Evolutionary conservation across 2,329 filamentous ascomycete genomes (phyloP).

Genomic region (Amauroascus niger): DNA sequence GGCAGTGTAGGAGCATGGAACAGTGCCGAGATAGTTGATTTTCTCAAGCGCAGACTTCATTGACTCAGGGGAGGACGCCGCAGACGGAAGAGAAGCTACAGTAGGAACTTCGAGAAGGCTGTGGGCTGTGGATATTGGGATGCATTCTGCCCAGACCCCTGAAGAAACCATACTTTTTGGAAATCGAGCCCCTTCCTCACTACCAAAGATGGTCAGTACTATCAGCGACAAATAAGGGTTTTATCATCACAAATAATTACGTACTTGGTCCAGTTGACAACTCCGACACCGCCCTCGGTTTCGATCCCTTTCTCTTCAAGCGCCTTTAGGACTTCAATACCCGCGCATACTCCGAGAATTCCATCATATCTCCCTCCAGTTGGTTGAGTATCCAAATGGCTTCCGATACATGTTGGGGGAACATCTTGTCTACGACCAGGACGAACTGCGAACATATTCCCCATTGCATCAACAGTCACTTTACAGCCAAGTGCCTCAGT

Average conservation of each 20-base stretch:
- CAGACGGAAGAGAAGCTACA: constrained; percentile 34
- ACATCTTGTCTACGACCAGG: constrained; percentile 50
- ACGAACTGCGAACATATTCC: constrained; percentile 67
- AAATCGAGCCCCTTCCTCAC: constrained; percentile 73
- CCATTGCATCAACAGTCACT: constrained; percentile 62
- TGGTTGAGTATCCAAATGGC: constrained; percentile 43
- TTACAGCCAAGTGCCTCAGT: constrained; percentile 55
- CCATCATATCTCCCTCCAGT: constrained; percentile 42
- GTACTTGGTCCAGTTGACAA: constrained; percentile 70
- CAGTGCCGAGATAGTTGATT: constrained; percentile 58
- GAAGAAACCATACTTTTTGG: constrained; percentile 65
- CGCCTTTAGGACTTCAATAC: constrained; percentile 60
- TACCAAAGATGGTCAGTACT: constrained; percentile 24
- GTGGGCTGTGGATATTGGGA: constrained; percentile 54
- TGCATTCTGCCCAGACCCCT: constrained; percentile 65
- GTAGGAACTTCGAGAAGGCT: constrained; percentile 51
- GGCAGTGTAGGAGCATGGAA: constrained; percentile 47
- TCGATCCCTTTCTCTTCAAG: constrained; percentile 58
- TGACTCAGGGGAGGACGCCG: constrained; percentile 48
- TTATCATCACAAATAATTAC: constrained; percentile 7
- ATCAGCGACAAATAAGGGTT: not conserved
- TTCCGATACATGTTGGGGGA: constrained; percentile 44
- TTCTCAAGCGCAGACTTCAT: constrained; percentile 60
- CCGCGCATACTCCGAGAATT: constrained; percentile 63
- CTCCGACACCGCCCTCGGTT: constrained; percentile 61